Evolutionary conservation across 2,329 filamentous ascomycete species (phyloP).

Genomic region (Venturia asperata): DNA sequence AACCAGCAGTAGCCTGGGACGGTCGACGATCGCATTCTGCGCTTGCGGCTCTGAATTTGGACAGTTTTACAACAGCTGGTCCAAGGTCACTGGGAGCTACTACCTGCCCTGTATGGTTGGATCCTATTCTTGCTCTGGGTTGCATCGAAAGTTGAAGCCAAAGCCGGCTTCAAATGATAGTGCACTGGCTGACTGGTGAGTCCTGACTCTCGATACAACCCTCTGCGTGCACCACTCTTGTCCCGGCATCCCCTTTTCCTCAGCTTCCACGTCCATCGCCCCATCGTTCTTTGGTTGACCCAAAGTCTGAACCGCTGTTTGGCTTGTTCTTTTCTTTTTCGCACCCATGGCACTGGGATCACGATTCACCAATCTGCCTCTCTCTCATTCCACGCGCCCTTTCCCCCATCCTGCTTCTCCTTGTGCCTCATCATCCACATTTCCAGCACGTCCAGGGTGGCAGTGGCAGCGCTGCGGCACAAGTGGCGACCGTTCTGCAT

Average conservation of each 20-base stretch:
- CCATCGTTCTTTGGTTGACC: not conserved
- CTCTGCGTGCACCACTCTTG: no score
- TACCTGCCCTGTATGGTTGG: conserved; percentile 31
- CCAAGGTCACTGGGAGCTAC: conserved; percentile 30
- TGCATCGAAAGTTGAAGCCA: conserved; percentile 25
- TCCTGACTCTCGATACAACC: conserved; percentile 18
- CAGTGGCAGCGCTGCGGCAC: conserved; percentile 18
- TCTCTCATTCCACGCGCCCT: not conserved
- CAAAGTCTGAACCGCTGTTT: not conserved
- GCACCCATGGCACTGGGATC: not conserved
- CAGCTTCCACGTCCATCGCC: not conserved
- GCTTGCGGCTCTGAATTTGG: conserved; percentile 28
- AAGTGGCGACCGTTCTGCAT: conserved; percentile 14
- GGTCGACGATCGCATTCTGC: conserved; percentile 29
- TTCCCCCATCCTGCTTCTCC: not conserved
- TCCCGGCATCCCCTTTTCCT: not conserved
- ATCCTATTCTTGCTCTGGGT: conserved; percentile 28
- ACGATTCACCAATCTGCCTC: not conserved
- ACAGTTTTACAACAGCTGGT: conserved; percentile 35
- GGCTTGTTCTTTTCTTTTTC: not conserved
- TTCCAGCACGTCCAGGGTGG: conserved; percentile 10
- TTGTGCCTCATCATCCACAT: not conserved
- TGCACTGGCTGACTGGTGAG: conserved; percentile 35
- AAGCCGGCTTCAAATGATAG: conserved; percentile 28
- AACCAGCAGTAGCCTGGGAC: conserved; percentile 8